Percentiles rank a stretch among this genome's conserved stretches.
These are phyloP conservation scores for Barbarea vulgaris DNA, from an alignment of 345 rosid species.

Conservation along the genomic window DNA sequence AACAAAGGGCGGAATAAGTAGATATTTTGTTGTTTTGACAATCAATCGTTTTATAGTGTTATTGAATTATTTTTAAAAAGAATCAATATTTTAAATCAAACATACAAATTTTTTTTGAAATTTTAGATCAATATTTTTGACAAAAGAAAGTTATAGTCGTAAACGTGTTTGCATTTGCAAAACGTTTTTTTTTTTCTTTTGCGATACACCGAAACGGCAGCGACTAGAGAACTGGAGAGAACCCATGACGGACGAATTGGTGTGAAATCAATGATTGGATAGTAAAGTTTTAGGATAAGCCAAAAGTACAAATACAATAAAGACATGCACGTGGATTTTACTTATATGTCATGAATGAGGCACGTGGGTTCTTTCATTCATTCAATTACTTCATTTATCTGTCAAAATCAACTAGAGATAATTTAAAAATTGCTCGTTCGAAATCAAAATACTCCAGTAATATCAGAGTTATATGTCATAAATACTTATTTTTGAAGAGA, in stretches of 20 bases:
- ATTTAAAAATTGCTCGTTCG: background rate
- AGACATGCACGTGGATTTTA: constrained; percentile 15
- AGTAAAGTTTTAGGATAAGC: constrained; percentile 13
- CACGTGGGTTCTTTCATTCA: constrained; percentile 21
- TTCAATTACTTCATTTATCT: constrained; percentile 10
- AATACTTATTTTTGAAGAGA: no score
- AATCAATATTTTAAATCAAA: background rate
- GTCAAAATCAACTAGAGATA: background rate
- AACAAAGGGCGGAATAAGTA: background rate
- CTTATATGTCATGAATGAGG: constrained; percentile 5
- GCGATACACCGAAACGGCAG: background rate
- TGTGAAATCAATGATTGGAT: constrained; percentile 19
- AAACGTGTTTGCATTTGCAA: background rate
- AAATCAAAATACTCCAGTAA: background rate
- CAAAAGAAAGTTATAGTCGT: no score
- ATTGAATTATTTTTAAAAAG: background rate
- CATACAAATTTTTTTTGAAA: no score
- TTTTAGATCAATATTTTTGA: background rate
- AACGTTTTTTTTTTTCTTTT: background rate
- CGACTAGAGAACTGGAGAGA: background rate
- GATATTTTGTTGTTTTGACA: background rate
- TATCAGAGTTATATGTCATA: no score
- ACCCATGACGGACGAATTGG: background rate
- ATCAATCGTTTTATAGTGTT: background rate
- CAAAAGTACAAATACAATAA: background rate